These are phyloP conservation scores for Penicillium sclerotigenum DNA, from an alignment of 2,329 filamentous ascomycete genomes.

Conservation along the genomic window DNA sequence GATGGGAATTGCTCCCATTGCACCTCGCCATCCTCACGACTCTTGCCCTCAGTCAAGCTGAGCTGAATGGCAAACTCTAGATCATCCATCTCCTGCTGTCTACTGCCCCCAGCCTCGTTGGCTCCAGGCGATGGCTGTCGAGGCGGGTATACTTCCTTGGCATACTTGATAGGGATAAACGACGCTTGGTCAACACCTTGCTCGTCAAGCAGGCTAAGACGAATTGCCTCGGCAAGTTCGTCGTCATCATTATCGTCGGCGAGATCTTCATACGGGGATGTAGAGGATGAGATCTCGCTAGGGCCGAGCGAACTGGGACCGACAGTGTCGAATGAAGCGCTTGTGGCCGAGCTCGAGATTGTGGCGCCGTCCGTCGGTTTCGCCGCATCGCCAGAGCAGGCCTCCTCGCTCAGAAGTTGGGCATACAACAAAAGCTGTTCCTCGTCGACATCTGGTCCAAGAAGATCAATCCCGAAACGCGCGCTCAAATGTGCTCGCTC, in stretches of 20 bases:
- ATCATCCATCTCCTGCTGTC: constrained; percentile 53
- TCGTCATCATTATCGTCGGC: constrained; percentile 52
- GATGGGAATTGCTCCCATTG: constrained; percentile 35
- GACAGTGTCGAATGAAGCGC: constrained; percentile 39
- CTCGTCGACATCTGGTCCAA: constrained; percentile 55
- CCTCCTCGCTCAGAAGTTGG: constrained; percentile 60
- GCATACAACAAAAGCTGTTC: constrained; percentile 64
- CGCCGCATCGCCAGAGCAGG: constrained; percentile 49
- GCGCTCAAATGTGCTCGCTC: constrained; percentile 69
- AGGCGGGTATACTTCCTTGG: constrained; percentile 23
- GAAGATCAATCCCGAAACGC: constrained; percentile 79
- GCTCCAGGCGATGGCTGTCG: constrained; percentile 19
- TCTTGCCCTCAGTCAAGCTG: constrained; percentile 59
- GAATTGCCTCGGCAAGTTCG: constrained; percentile 62
- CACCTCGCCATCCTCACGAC: constrained; percentile 32
- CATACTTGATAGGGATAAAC: constrained; percentile 38
- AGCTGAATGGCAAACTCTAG: constrained; percentile 61
- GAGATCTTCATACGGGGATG: constrained; percentile 37
- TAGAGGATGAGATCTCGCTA: constrained; percentile 36
- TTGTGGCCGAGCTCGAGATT: constrained; percentile 38
- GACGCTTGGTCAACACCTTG: constrained; percentile 19
- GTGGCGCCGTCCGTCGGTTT: constrained; percentile 43
- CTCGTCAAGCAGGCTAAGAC: constrained; percentile 48
- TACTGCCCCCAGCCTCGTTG: constrained; percentile 34
- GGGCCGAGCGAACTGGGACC: constrained; percentile 31